Evolutionary conservation across 2,329 filamentous ascomycete genomes (phyloP).

Genomic region (Fusarium compactum): DNA sequence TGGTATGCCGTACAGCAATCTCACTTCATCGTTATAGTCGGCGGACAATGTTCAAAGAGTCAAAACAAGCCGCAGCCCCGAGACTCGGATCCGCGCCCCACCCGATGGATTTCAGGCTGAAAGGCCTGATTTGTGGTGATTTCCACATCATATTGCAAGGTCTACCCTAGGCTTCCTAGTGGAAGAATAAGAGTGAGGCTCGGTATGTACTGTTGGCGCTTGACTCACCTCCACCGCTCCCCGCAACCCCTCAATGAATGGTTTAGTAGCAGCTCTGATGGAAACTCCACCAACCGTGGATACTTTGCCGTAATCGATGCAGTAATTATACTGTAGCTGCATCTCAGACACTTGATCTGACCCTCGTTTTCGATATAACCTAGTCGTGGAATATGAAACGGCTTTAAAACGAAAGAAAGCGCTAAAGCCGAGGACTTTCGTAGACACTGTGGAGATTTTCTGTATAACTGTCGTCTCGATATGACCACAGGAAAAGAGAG

Average conservation of each 20-base stretch:
- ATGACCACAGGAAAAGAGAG: slow-evolving; percentile 21
- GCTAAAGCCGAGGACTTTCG: slow-evolving; percentile 11
- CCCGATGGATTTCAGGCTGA: slow-evolving; percentile 30
- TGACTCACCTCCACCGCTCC: slow-evolving; percentile 15
- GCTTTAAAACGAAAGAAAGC: slow-evolving; percentile 20
- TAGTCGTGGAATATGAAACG: slow-evolving; percentile 8
- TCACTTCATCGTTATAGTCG: slow-evolving; percentile 5
- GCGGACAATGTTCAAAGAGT: slow-evolving; percentile 17
- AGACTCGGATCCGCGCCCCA: slow-evolving; percentile 36
- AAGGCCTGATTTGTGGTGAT: slow-evolving; percentile 21
- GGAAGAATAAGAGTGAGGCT: slow-evolving; percentile 35
- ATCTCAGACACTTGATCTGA: slow-evolving; percentile 3
- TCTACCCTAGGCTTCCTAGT: slow-evolving; percentile 34
- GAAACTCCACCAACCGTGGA: slow-evolving; percentile 2
- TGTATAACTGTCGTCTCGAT: slow-evolving; percentile 21
- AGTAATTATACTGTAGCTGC: not conserved
- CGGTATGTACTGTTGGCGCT: slow-evolving; percentile 10
- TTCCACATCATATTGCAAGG: slow-evolving; percentile 37
- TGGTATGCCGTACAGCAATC: slow-evolving; percentile 1
- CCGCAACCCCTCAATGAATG: slow-evolving; percentile 21
- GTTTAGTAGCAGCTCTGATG: not conserved
- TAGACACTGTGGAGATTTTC: slow-evolving; percentile 9
- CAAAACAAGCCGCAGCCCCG: slow-evolving; percentile 28
- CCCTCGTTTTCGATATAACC: not conserved
- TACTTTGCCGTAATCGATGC: not conserved